A percentile compares a stretch with the other conserved stretches of the same genome.
Conservation (phyloP, 2,329 filamentous ascomycete genomes). For the Verticillium isaacii region DNA sequence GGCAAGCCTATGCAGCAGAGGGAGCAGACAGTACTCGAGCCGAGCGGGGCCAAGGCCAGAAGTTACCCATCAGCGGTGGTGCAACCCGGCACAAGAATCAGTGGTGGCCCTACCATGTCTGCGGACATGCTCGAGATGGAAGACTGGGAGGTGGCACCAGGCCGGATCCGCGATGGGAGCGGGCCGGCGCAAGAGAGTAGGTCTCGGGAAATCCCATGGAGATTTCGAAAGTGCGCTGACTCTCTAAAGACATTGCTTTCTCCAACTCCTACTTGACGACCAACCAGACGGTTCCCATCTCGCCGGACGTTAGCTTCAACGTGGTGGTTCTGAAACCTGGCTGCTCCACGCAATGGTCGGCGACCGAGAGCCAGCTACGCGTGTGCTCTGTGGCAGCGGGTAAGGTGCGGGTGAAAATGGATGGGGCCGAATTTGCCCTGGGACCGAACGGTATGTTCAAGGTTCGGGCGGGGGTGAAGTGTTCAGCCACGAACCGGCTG, state of each 20-base stretch:
- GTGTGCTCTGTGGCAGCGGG: slow-evolving; percentile 34
- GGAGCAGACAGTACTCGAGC: no score
- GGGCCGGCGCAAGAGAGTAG: slow-evolving; percentile 25
- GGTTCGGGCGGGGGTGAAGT: slow-evolving; percentile 31
- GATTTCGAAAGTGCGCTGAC: neutral
- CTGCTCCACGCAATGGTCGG: slow-evolving; percentile 22
- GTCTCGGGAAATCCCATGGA: slow-evolving; percentile 9
- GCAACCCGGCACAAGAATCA: neutral
- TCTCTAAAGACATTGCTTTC: slow-evolving; percentile 32
- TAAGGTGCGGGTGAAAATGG: slow-evolving; percentile 33
- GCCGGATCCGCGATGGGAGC: slow-evolving; percentile 25
- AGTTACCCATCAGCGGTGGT: no score
- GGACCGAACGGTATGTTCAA: slow-evolving; percentile 40
- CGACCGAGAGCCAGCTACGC: slow-evolving; percentile 24
- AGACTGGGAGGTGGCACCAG: slow-evolving; percentile 40
- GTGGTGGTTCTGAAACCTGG: slow-evolving; percentile 35
- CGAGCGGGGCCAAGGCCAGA: no score
- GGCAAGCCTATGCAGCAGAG: no score
- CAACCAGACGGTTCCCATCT: slow-evolving; percentile 28
- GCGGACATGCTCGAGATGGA: slow-evolving; percentile 28
- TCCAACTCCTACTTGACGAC: slow-evolving; percentile 36
- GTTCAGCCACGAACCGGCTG: slow-evolving; percentile 34
- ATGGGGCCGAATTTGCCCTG: slow-evolving; percentile 29
- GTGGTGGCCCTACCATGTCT: neutral
- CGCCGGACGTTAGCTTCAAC: slow-evolving; percentile 33